A percentile compares a stretch with the other conserved stretches of the same genome.
Evolutionary conservation across 2,329 filamentous ascomycete species (phyloP).

Genomic region (Monosporascus sp.): DNA sequence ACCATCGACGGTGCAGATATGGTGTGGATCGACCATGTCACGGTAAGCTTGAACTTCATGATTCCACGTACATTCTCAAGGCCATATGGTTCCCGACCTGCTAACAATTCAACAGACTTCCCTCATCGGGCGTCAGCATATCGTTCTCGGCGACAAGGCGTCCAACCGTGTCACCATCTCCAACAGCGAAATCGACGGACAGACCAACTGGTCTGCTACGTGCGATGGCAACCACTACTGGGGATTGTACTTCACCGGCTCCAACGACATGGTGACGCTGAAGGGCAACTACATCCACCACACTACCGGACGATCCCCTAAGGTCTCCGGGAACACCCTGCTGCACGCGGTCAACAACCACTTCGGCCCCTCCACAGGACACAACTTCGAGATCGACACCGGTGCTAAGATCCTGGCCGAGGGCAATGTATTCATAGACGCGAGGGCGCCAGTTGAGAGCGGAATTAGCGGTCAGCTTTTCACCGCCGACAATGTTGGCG

Average conservation of each 20-base stretch:
- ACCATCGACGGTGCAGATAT: conserved; percentile 41
- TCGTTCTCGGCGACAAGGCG: conserved; percentile 29
- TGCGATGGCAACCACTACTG: conserved; percentile 43
- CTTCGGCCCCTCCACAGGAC: conserved; percentile 34
- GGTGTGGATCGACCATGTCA: conserved; percentile 17
- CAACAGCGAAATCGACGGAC: conserved; percentile 40
- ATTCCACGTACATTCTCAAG: no score
- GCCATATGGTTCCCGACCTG: no score
- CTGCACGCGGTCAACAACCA: conserved; percentile 36
- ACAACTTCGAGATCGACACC: conserved; percentile 38
- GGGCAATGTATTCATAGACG: conserved; percentile 45
- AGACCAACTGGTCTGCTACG: conserved; percentile 32
- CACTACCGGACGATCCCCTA: conserved; percentile 36
- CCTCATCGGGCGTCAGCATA: conserved; percentile 37
- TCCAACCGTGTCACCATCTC: conserved; percentile 36
- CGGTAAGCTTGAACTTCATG: conserved; percentile 2
- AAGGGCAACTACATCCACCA: conserved; percentile 40
- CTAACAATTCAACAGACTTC: conserved; percentile 18
- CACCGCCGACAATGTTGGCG: conserved; percentile 29
- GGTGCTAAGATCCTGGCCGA: conserved; percentile 39
- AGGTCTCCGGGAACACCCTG: conserved; percentile 30
- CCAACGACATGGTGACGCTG: conserved; percentile 34
- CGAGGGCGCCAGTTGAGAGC: conserved; percentile 30
- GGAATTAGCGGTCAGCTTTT: conserved; percentile 29
- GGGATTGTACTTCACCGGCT: conserved; percentile 35